phyloP scores from a whole-genome alignment of 148 eudicot genomes.

The Camellia granthamiana region DNA sequence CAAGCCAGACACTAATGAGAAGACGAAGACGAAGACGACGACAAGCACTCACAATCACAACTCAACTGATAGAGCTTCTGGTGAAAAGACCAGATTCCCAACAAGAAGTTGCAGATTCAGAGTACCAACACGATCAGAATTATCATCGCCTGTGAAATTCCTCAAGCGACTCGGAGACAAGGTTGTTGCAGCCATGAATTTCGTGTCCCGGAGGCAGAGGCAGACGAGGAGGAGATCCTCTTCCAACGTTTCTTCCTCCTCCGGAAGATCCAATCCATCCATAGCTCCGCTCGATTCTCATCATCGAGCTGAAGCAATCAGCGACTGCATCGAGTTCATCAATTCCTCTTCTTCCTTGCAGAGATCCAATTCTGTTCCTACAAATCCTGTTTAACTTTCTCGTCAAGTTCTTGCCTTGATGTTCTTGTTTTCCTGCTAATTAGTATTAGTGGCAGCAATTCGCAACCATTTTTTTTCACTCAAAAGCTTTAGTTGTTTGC shows the following conservation, averaged over 20 bases:
- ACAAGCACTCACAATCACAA: slow-evolving; percentile 14
- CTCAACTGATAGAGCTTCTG: slow-evolving; percentile 11
- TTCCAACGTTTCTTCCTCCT: slow-evolving; percentile 19
- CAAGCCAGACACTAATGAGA: slow-evolving; percentile 1
- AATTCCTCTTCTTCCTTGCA: slow-evolving; percentile 35
- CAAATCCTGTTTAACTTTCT: background rate
- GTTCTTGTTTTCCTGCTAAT: background rate
- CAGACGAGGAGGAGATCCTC: slow-evolving; percentile 17
- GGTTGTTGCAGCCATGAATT: slow-evolving; percentile 18
- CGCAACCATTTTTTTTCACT: background rate
- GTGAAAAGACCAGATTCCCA: background rate
- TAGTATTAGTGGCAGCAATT: background rate
- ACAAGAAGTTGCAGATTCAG: slow-evolving; percentile 23
- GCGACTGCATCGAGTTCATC: slow-evolving; percentile 55
- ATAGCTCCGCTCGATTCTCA: slow-evolving; percentile 38
- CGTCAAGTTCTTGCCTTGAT: background rate
- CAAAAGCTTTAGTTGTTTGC: background rate
- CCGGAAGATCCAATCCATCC: slow-evolving; percentile 21
- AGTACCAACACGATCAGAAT: slow-evolving; percentile 9
- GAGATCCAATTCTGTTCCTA: slow-evolving; percentile 27
- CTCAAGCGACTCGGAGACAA: slow-evolving; percentile 21
- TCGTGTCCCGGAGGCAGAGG: background rate
- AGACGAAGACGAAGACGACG: background rate
- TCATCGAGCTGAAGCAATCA: slow-evolving; percentile 51
- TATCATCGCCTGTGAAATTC: slow-evolving; percentile 12